Conservation (phyloP, 768 basidiomycete genomes). For the Tephrocybe sp. region DNA sequence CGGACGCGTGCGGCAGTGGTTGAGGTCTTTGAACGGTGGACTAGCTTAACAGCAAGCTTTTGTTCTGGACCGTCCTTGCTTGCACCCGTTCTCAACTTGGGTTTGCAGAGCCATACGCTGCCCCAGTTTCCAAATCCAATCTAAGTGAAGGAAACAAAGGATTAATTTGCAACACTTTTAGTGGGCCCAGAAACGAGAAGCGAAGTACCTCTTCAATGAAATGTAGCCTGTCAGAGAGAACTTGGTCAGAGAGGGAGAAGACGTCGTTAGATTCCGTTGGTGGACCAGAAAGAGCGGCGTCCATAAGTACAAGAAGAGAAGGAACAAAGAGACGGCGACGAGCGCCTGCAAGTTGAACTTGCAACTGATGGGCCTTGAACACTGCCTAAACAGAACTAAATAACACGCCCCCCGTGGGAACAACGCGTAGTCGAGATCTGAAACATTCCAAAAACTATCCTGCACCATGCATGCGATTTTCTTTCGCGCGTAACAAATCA, state of each 20-base stretch:
- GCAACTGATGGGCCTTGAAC: conserved; percentile 32
- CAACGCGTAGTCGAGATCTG: conserved; percentile 13
- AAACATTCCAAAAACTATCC: no score
- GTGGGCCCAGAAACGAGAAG: conserved; percentile 4
- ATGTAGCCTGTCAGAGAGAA: conserved; percentile 65
- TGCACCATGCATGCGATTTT: no score
- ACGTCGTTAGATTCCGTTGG: conserved; percentile 53
- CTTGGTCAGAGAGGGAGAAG: conserved; percentile 74
- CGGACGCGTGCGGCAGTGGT: conserved; percentile 88
- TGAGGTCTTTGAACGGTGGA: conserved; percentile 81
- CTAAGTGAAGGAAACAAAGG: conserved; percentile 32
- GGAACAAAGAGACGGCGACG: conserved; percentile 18
- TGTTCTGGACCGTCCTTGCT: conserved; percentile 35
- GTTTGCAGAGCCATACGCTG: conserved; percentile 78
- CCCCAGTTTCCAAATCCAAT: conserved; percentile 95
- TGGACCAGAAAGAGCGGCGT: conserved; percentile 28
- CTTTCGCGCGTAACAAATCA: no score
- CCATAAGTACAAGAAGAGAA: conserved; percentile 44
- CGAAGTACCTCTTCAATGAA: conserved; percentile 72
- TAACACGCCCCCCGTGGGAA: conserved; percentile 21
- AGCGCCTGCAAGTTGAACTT: background rate
- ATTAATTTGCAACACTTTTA: conserved; percentile 13
- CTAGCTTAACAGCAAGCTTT: conserved; percentile 90
- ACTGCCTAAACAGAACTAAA: conserved; percentile 38
- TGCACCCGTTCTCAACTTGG: conserved; percentile 45